phyloP scores from a whole-genome alignment of 176 grass and related monocot genomes.

The Hsuehochloa calcarea region DNA sequence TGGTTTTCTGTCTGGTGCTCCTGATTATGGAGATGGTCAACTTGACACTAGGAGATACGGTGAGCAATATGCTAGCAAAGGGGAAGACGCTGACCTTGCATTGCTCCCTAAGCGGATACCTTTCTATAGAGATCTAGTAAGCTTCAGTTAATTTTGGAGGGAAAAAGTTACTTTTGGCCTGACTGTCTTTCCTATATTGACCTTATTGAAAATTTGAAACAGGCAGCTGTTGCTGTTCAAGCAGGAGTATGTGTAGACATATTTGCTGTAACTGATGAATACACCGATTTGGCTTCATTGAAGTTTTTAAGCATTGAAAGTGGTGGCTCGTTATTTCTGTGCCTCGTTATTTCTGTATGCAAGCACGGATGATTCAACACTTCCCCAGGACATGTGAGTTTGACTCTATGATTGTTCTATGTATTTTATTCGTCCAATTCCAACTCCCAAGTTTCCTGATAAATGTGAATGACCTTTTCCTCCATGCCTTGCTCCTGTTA shows the following conservation, averaged over 20 bases:
- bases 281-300: slow-evolving; percentile 92
- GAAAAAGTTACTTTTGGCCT: neutral
- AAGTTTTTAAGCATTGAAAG: slow-evolving; percentile 97
- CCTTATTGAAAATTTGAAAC: slow-evolving; percentile 40
- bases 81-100: slow-evolving; percentile 76
- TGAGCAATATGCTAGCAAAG: slow-evolving; percentile 91
- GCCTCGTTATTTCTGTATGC: slow-evolving; percentile 85
- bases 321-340: slow-evolving; percentile 94
- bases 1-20: slow-evolving; percentile 90
- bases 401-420: slow-evolving; percentile 11
- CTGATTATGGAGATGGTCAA: slow-evolving; percentile 90
- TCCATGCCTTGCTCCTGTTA: neutral
- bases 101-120: slow-evolving; percentile 93
- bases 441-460: neutral
- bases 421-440: slow-evolving; percentile 20
- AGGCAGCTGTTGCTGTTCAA: slow-evolving; percentile 96
- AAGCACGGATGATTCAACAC: slow-evolving; percentile 86
- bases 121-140: slow-evolving; percentile 95
- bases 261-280: slow-evolving; percentile 94
- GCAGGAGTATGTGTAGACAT: slow-evolving; percentile 92
- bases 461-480: neutral
- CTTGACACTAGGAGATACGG: slow-evolving; percentile 90
- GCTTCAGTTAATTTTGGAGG: slow-evolving; percentile 15
- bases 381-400: slow-evolving; percentile 95
- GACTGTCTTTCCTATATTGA: neutral